Percentiles rank a stretch among this genome's conserved stretches.
Conservation (phyloP, 306 rosid genomes). For the Medicago ruthenica region DNA sequence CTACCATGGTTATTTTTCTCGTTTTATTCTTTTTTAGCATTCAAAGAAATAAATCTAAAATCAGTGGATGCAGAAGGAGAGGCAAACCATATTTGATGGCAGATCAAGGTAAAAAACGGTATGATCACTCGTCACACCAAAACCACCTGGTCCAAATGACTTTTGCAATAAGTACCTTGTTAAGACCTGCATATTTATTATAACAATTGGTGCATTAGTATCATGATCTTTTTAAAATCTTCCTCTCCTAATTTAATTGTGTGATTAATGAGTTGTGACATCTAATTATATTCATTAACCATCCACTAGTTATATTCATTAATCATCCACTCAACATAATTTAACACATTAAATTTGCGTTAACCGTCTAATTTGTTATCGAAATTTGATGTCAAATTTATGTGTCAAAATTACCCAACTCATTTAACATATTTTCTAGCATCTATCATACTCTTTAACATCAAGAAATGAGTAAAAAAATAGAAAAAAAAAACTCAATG, state of each 20-base stretch:
- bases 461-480: background rate
- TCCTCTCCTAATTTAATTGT: background rate
- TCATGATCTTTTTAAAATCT: background rate
- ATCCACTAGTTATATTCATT: background rate
- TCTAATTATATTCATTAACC: background rate
- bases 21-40: background rate
- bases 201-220: background rate
- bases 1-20: background rate
- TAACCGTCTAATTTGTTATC: too few relatives aligned
- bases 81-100: constrained; percentile 3
- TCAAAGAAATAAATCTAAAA: background rate
- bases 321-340: background rate
- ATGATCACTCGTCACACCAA: background rate
- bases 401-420: background rate
- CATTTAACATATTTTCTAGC: background rate
- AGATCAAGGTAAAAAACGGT: background rate
- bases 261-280: too few relatives aligned
- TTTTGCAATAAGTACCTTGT: constrained; percentile 4
- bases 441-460: too few relatives aligned
- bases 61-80: background rate
- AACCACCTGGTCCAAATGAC: background rate
- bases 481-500: background rate
- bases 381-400: too few relatives aligned
- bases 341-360: background rate
- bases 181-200: background rate